Conservation (phyloP, 257 asterid genomes). For the Rhazya stricta region DNA sequence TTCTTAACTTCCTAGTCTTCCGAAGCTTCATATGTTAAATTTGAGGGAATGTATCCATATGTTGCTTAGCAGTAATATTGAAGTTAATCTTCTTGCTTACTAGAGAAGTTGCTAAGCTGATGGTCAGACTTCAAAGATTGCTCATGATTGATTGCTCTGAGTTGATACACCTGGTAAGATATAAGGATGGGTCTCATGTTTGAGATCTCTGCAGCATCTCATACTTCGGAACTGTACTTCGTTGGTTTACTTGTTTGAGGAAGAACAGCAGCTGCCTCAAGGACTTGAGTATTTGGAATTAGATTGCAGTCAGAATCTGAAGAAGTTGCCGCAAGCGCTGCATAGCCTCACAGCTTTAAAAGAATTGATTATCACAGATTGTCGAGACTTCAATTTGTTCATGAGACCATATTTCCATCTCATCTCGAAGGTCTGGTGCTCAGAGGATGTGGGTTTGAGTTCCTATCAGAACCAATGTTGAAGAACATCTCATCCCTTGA, state of each 20-base stretch:
- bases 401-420: conserved; percentile 33
- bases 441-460: conserved; percentile 43
- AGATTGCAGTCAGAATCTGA: conserved; percentile 33
- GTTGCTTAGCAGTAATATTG: conserved; percentile 25
- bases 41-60: conserved; percentile 28
- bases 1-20: conserved; percentile 32
- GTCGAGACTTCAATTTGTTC: conserved; percentile 35
- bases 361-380: conserved; percentile 42
- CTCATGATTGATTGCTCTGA: conserved; percentile 23
- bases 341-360: conserved; percentile 29
- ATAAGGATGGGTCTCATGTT: conserved; percentile 22
- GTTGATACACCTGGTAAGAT: conserved; percentile 30
- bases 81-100: conserved; percentile 29
- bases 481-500: conserved; percentile 32
- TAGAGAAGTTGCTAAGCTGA: conserved; percentile 27
- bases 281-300: conserved; percentile 40
- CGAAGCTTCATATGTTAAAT: conserved; percentile 30
- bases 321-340: conserved; percentile 35
- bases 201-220: conserved; percentile 35
- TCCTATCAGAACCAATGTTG: conserved; percentile 35
- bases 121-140: conserved; percentile 29
- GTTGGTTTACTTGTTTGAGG: conserved; percentile 32
- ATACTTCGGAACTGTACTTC: conserved; percentile 32
- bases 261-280: conserved; percentile 34
- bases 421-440: conserved; percentile 42